These are phyloP conservation scores for Kazachstania taianensis DNA, from an alignment of 805 yeast species.

Conservation along the genomic window DNA sequence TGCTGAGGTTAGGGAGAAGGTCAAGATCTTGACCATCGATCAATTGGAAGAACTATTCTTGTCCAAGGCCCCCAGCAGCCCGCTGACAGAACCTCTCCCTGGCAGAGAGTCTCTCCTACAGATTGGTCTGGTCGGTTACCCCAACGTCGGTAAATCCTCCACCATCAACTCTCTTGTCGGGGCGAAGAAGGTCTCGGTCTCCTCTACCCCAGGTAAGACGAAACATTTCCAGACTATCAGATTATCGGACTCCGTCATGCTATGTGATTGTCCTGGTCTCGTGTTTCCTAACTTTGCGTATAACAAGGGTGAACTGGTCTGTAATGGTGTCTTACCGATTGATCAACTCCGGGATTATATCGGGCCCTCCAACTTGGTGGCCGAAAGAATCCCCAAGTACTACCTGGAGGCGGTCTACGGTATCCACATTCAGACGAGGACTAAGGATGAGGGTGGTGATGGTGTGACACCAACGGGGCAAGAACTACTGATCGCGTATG, in stretches of 20 bases:
- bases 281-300: conserved; percentile 97
- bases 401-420: conserved; percentile 89
- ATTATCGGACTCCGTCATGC: conserved; percentile 67
- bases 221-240: conserved; percentile 96
- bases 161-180: conserved; percentile 96
- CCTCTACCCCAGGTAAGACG: conserved; percentile 97
- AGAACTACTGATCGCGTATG: conserved; percentile 83
- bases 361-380: conserved; percentile 78
- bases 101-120: conserved; percentile 60
- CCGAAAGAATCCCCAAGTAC: conserved; percentile 80
- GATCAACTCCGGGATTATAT: conserved; percentile 91
- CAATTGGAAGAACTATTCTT: conserved; percentile 77
- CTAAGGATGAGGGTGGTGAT: conserved; percentile 77
- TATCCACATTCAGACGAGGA: conserved; percentile 69
- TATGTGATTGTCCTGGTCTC: conserved; percentile 98
- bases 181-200: conserved; percentile 94
- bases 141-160: conserved; percentile 95
- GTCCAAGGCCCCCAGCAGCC: conserved; percentile 59
- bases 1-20: conserved; percentile 35
- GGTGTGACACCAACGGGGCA: conserved; percentile 76
- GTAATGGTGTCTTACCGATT: conserved; percentile 97
- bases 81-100: conserved; percentile 41
- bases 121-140: conserved; percentile 96
- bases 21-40: conserved; percentile 67
- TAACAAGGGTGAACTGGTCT: conserved; percentile 91